Evolutionary conservation across 1,284 basidiomycete species (phyloP).

Genomic region (Boletus sp.): DNA sequence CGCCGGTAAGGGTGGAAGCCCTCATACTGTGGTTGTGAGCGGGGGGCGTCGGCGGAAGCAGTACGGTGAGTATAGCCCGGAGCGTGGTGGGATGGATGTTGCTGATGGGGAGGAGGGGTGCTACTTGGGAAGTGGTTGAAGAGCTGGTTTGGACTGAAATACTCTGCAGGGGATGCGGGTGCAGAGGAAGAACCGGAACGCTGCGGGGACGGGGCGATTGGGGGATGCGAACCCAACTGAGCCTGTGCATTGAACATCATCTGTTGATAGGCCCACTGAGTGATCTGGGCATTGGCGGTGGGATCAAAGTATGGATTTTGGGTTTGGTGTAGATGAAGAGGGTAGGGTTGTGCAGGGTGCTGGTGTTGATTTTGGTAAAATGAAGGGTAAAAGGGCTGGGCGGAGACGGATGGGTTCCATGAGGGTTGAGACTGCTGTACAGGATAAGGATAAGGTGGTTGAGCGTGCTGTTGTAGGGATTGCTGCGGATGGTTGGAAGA

Average conservation of each 20-base stretch:
- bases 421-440: slow-evolving; percentile 56
- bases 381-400: slow-evolving; percentile 71
- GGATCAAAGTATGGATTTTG: slow-evolving; percentile 70
- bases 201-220: slow-evolving; percentile 35
- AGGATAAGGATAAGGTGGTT: slow-evolving; percentile 43
- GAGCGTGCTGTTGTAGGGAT: slow-evolving; percentile 39
- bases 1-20: slow-evolving; percentile 83
- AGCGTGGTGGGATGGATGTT: slow-evolving; percentile 47
- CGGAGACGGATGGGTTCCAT: slow-evolving; percentile 65
- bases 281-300: slow-evolving; percentile 68
- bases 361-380: slow-evolving; percentile 72
- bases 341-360: slow-evolving; percentile 46
- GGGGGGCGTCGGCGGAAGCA: slow-evolving; percentile 33
- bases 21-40: slow-evolving; percentile 49
- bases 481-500: slow-evolving; percentile 37
- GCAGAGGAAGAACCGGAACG: slow-evolving; percentile 43
- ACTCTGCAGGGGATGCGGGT: slow-evolving; percentile 46
- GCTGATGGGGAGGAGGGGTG: slow-evolving; percentile 65
- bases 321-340: slow-evolving; percentile 48
- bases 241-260: slow-evolving; percentile 66
- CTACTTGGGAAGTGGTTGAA: slow-evolving; percentile 71
- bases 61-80: slow-evolving; percentile 39
- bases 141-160: slow-evolving; percentile 59
- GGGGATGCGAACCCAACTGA: slow-evolving; percentile 49
- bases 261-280: slow-evolving; percentile 86